A percentile compares a stretch with the other conserved stretches of the same genome.
These are phyloP conservation scores for Penicillium italicum DNA, from an alignment of 2,329 filamentous ascomycete species.

Conservation along the genomic window DNA sequence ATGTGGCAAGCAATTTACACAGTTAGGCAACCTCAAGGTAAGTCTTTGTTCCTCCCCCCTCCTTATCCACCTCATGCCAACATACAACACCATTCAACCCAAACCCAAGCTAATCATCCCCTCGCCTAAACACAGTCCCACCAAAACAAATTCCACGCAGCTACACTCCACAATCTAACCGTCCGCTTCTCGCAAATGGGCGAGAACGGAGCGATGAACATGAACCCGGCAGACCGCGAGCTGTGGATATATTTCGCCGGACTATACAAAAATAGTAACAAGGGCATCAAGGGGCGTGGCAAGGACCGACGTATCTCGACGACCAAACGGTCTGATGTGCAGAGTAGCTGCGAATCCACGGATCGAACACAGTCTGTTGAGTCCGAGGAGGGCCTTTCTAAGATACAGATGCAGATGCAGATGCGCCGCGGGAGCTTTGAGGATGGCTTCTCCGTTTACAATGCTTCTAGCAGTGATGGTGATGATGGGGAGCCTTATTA, in stretches of 20 bases:
- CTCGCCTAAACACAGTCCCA: constrained; percentile 59
- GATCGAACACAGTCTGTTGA: constrained; percentile 20
- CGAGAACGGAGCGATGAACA: constrained; percentile 60
- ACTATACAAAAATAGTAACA: constrained; percentile 97
- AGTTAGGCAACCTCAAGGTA: constrained; percentile 88
- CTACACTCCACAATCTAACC: constrained; percentile 68
- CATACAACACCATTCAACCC: too few species aligned
- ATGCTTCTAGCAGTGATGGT: constrained; percentile 33
- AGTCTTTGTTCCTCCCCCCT: neutral
- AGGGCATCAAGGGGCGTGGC: constrained; percentile 93
- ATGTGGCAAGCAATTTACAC: constrained; percentile 84
- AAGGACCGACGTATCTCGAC: constrained; percentile 61
- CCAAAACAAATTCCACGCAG: constrained; percentile 86
- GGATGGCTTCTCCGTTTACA: constrained; percentile 29
- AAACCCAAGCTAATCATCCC: constrained; percentile 5
- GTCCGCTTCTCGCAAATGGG: constrained; percentile 63
- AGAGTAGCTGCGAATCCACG: constrained; percentile 9
- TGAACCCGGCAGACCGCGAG: constrained; percentile 67
- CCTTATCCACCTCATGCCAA: too few species aligned
- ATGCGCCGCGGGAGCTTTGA: constrained; percentile 27
- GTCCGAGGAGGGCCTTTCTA: constrained; percentile 23
- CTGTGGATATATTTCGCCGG: constrained; percentile 79
- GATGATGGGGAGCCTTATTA: constrained; percentile 31
- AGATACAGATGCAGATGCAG: constrained; percentile 9
- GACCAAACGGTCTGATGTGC: constrained; percentile 23